These are phyloP conservation scores for Pichia sp. DNA, from an alignment of 1,139 yeast species.

Conservation along the genomic window DNA sequence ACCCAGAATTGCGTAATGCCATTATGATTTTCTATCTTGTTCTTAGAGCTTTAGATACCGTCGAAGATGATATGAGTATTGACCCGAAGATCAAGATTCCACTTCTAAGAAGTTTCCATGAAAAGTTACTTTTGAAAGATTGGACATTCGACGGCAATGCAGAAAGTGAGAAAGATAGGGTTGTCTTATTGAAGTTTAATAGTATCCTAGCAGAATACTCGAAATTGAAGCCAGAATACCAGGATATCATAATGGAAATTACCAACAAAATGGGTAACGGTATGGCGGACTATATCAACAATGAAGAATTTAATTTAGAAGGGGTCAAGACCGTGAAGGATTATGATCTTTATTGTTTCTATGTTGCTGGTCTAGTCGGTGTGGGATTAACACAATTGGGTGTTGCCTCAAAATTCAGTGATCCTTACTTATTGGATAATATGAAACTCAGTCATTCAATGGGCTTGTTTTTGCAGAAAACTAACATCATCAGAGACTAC, in stretches of 20 bases:
- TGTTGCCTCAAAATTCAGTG: slow-evolving; percentile 62
- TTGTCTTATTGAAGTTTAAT: slow-evolving; percentile 74
- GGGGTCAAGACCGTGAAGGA: slow-evolving; percentile 79
- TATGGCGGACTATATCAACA: slow-evolving; percentile 89
- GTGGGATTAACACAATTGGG: slow-evolving; percentile 87
- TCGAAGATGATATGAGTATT: slow-evolving; percentile 94
- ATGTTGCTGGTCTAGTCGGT: slow-evolving; percentile 97
- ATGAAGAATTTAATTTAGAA: slow-evolving; percentile 70
- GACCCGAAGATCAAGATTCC: slow-evolving; percentile 70
- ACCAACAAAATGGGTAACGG: slow-evolving; percentile 91
- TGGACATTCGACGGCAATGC: slow-evolving; percentile 81
- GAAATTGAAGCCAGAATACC: slow-evolving; percentile 68
- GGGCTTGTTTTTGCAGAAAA: slow-evolving; percentile 94
- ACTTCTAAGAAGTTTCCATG: slow-evolving; percentile 62
- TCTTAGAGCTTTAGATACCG: slow-evolving; percentile 87
- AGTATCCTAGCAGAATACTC: slow-evolving; percentile 66
- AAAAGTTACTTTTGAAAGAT: slow-evolving; percentile 55
- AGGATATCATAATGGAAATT: slow-evolving; percentile 71
- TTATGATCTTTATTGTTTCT: slow-evolving; percentile 88
- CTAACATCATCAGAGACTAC: slow-evolving; percentile 93
- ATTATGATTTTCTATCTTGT: slow-evolving; percentile 80
- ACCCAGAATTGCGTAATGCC: slow-evolving; percentile 82
- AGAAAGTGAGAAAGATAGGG: slow-evolving; percentile 75
- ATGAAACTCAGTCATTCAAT: slow-evolving; percentile 69
- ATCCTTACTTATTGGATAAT: slow-evolving; percentile 45